phyloP scores from a whole-genome alignment of 148 eudicot genomes.

The Vaccinium myrtillus region DNA sequence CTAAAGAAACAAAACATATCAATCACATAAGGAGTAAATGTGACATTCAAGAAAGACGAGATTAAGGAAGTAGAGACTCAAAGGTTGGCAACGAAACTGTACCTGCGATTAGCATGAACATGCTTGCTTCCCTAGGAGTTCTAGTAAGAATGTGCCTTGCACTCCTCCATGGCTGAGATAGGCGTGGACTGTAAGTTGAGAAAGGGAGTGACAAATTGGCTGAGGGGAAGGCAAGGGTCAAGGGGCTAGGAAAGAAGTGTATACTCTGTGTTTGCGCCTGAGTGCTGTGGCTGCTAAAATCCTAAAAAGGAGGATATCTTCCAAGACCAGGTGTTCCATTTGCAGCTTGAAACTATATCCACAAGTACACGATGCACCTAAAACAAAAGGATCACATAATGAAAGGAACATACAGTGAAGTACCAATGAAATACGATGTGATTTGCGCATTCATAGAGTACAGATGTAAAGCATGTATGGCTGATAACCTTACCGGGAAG shows the following conservation, averaged over 20 bases:
- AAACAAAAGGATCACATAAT: background rate
- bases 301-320: conserved; percentile 91
- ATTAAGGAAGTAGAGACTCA: background rate
- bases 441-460: background rate
- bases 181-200: background rate
- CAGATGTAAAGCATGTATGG: background rate
- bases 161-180: background rate
- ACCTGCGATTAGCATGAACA: background rate
- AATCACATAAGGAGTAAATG: background rate
- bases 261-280: background rate
- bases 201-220: background rate
- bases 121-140: background rate
- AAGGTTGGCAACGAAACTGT: background rate
- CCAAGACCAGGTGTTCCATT: conserved; percentile 98
- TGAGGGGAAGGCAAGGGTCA: background rate
- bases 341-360: conserved; percentile 90
- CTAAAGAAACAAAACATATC: background rate
- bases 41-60: background rate
- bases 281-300: background rate
- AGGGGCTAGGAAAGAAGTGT: background rate
- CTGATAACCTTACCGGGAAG: background rate
- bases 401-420: background rate
- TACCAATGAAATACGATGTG: background rate
- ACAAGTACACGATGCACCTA: conserved; percentile 96
- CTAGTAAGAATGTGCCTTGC: background rate